Conservation (phyloP, 805 yeast genomes). For the Starmerella tilneyi region DNA sequence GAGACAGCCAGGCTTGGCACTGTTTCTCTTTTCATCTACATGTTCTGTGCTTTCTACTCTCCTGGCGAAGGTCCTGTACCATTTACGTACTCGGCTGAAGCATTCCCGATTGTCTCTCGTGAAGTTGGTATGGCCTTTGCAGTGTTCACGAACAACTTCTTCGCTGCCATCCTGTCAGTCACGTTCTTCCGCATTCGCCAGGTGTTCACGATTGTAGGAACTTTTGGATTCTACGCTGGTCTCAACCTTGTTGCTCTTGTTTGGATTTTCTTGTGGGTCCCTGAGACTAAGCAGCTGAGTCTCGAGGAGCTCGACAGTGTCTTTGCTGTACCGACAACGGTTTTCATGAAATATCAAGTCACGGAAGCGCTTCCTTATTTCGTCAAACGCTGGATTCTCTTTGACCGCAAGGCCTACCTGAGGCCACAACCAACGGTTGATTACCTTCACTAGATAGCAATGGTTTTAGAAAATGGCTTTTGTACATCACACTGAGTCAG, state of each 20-base stretch:
- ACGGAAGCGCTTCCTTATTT: slow-evolving; percentile 22
- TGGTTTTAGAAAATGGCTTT: no score
- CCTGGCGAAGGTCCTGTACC: slow-evolving; percentile 88
- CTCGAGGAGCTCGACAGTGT: slow-evolving; percentile 70
- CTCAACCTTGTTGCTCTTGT: slow-evolving; percentile 71
- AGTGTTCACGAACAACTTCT: slow-evolving; percentile 43
- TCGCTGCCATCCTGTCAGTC: slow-evolving; percentile 53
- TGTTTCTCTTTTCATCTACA: slow-evolving; percentile 61
- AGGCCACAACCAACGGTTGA: slow-evolving; percentile 4
- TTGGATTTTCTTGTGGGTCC: slow-evolving; percentile 42
- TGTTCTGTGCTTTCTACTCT: slow-evolving; percentile 63
- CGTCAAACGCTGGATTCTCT: slow-evolving; percentile 10
- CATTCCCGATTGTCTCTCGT: slow-evolving; percentile 23
- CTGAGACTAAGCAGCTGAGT: slow-evolving; percentile 62
- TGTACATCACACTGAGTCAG: no score
- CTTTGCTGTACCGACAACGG: slow-evolving; percentile 44
- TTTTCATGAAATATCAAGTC: slow-evolving; percentile 44
- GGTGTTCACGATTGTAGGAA: slow-evolving; percentile 70
- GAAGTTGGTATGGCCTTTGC: slow-evolving; percentile 27
- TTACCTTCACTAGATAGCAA: not conserved
- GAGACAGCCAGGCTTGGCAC: slow-evolving; percentile 47
- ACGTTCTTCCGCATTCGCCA: slow-evolving; percentile 67
- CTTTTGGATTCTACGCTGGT: slow-evolving; percentile 84
- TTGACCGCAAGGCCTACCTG: slow-evolving; percentile 5
- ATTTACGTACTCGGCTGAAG: slow-evolving; percentile 74